A percentile compares a stretch with the other conserved stretches of the same genome.
Conservation (phyloP, 768 basidiomycete species). For the Suillus subalutaceus region DNA sequence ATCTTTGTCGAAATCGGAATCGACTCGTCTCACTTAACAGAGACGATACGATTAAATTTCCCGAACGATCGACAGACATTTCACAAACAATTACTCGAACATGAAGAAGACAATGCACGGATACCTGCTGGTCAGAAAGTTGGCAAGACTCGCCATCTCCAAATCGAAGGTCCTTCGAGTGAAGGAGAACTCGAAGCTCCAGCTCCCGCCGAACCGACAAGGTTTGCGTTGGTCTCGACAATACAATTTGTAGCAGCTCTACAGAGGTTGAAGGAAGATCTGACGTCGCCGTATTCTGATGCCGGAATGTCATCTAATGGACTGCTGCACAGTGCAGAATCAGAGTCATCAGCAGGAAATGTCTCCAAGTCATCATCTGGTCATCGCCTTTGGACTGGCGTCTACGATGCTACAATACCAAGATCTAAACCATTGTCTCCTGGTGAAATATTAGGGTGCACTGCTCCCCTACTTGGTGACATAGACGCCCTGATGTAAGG, state of each 20-base stretch:
- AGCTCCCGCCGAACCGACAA: constrained; percentile 48
- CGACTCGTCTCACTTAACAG: constrained; percentile 79
- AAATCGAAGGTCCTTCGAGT: constrained; percentile 52
- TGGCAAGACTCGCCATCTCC: constrained; percentile 47
- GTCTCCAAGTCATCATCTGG: constrained; percentile 13
- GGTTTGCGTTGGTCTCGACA: constrained; percentile 91
- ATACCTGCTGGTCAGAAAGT: constrained; percentile 53
- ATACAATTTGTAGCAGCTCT: constrained; percentile 97
- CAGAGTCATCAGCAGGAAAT: neutral
- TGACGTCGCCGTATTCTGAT: constrained; percentile 46
- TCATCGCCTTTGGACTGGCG: constrained; percentile 53
- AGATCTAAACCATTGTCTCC: constrained; percentile 92
- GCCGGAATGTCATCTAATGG: constrained; percentile 14
- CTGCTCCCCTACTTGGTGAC: constrained; percentile 77
- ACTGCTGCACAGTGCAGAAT: constrained; percentile 18
- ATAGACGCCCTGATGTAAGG: constrained; percentile 92
- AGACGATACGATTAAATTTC: constrained; percentile 89
- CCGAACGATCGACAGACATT: constrained; percentile 75
- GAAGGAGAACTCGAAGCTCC: constrained; percentile 12
- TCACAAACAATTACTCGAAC: constrained; percentile 60
- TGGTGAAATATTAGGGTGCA: constrained; percentile 96
- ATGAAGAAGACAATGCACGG: constrained; percentile 48
- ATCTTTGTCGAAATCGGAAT: constrained; percentile 97
- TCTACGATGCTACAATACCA: constrained; percentile 78
- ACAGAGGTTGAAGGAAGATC: constrained; percentile 81